Percentiles rank a stretch among this genome's conserved stretches.
Evolutionary conservation across 768 basidiomycete genomes (phyloP).

Genomic region (Naganishia vishniacii): DNA sequence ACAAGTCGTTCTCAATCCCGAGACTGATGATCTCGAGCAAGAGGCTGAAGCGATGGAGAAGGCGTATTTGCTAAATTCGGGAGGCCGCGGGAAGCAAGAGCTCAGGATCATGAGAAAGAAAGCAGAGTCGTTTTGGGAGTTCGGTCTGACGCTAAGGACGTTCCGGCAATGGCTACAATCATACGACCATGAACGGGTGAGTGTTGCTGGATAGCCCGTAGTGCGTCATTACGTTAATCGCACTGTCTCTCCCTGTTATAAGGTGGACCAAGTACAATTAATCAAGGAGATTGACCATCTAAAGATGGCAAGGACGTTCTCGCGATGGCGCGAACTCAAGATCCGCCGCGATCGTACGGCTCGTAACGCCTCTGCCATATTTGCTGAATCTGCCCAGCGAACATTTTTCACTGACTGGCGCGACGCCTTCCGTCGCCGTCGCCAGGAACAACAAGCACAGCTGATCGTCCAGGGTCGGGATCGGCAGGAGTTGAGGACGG

Average conservation of each 20-base stretch:
- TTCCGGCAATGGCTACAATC: slow-evolving; percentile 3
- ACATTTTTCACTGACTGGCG: background rate
- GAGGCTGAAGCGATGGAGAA: slow-evolving; percentile 15
- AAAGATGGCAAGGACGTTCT: slow-evolving; percentile 10
- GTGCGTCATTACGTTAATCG: background rate
- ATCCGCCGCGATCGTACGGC: slow-evolving; percentile 1
- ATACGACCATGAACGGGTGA: slow-evolving; percentile 15
- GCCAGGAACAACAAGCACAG: slow-evolving; percentile 5
- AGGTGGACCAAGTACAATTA: slow-evolving; percentile 3
- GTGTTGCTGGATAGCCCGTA: background rate
- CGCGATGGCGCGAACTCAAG: slow-evolving; percentile 21
- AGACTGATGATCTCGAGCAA: slow-evolving; percentile 1
- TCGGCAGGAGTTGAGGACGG: background rate
- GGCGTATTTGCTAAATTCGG: background rate
- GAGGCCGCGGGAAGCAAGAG: slow-evolving; percentile 3
- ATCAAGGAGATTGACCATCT: slow-evolving; percentile 17
- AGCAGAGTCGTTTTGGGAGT: slow-evolving; percentile 23
- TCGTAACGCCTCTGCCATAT: slow-evolving; percentile 12
- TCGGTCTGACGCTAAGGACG: slow-evolving; percentile 9
- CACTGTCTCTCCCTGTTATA: background rate
- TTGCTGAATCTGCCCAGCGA: slow-evolving; percentile 8
- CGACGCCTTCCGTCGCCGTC: background rate
- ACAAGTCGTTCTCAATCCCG: background rate
- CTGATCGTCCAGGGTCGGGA: background rate
- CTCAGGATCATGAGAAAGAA: slow-evolving; percentile 13